Conservation (phyloP, 2,329 filamentous ascomycete genomes). For the Botrytis tulipae region DNA sequence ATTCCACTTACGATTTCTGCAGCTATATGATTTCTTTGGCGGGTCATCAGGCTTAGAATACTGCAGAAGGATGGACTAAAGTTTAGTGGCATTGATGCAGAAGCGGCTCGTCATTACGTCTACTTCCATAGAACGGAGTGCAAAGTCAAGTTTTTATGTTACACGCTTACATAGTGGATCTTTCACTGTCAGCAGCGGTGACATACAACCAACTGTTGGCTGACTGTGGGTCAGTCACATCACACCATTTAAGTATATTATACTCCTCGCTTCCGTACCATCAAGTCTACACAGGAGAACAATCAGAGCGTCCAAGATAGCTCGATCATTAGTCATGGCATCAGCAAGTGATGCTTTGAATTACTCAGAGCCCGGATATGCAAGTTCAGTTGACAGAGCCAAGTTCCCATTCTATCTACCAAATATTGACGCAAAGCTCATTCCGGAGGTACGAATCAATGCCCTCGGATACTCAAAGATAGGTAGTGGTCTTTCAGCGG, state of each 20-base stretch:
- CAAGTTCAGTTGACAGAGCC: not conserved
- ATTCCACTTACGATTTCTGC: not conserved
- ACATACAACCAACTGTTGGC: not conserved
- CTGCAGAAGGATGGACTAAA: too few relatives aligned
- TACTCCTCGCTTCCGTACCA: not conserved
- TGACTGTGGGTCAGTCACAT: not conserved
- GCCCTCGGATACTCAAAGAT: not conserved
- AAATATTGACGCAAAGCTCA: conserved; percentile 9
- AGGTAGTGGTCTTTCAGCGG: too few relatives aligned
- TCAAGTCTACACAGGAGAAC: not conserved
- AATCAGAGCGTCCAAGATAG: not conserved
- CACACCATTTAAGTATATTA: not conserved
- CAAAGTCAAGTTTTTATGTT: not conserved
- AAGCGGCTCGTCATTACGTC: not conserved
- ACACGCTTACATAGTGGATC: not conserved
- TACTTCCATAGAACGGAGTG: not conserved
- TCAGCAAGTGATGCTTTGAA: not conserved
- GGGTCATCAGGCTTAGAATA: not conserved
- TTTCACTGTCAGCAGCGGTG: not conserved
- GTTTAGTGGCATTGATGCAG: not conserved
- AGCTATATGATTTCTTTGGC: not conserved
- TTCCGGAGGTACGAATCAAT: not conserved
- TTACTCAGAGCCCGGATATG: not conserved
- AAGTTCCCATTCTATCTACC: conserved; percentile 10
- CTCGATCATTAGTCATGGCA: not conserved